A percentile compares a stretch with the other conserved stretches of the same genome.
phyloP scores from a whole-genome alignment of 331 rosid species.

The Rhamnella rubrinervis region DNA sequence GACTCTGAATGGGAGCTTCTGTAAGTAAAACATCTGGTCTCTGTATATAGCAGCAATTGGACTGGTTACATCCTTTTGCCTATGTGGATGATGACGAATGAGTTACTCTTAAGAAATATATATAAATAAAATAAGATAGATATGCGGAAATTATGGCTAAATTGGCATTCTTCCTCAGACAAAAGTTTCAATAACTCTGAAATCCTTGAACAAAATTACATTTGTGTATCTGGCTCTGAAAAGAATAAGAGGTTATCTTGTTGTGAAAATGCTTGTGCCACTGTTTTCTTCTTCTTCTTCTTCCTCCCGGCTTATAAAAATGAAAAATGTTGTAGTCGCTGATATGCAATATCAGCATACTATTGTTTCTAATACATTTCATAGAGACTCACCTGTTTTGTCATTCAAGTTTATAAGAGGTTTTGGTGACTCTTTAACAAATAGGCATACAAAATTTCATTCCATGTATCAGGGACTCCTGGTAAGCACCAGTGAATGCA shows the following conservation, averaged over 20 bases:
- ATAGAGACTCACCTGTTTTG: background rate
- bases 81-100: background rate
- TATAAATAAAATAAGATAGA: too few species aligned
- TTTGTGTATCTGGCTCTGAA: background rate
- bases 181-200: too few species aligned
- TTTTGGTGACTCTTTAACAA: constrained; percentile 49
- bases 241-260: constrained; percentile 3
- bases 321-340: background rate
- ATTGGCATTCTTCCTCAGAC: too few species aligned
- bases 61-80: constrained; percentile 12
- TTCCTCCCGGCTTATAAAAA: background rate
- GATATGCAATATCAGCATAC: background rate
- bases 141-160: too few species aligned
- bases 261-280: background rate
- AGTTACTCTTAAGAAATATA: too few species aligned
- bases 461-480: constrained; percentile 98
- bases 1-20: constrained; percentile 90
- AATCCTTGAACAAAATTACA: background rate
- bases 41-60: constrained; percentile 29
- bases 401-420: background rate
- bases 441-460: constrained; percentile 71
- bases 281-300: background rate
- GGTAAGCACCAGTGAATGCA: constrained; percentile 98
- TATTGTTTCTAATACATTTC: background rate
- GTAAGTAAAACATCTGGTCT: constrained; percentile 32